Base-by-base conservation (phyloP, 805 yeast genomes). In the Ogataea parapolymorpha region DNA sequence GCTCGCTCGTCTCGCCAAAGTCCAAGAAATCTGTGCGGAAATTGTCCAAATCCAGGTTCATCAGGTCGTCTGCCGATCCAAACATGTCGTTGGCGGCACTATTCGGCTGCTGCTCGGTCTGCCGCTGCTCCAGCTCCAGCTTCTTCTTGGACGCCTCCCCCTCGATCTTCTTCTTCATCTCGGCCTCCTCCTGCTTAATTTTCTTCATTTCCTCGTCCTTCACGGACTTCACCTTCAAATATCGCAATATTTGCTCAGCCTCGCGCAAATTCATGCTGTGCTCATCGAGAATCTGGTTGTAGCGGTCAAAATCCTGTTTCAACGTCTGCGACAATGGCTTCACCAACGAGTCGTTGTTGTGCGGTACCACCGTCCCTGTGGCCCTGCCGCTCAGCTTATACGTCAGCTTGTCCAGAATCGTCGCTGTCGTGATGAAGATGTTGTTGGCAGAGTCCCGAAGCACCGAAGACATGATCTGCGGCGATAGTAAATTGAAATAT, bases 361-460 rank as follows among this genome's bases (percentile, higher is more conserved):
- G 57, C 10, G 63, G 61, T n/a, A 55, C 51, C 4, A 56, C 38
- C 6, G 50, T 53, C 10, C 43, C 42, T 1, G 61, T 56, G 10
- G 61, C 58, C 13, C 54, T 50, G 3, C 49, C 25, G 2, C 58
- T 49, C 8, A 59, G 32, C 32, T 49, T 45, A 31, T 61, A 60
- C 1, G 62, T 54, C 14, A 60, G 38, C 22, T 57, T 55, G 40
- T 63, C 67, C 30, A 63, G 38, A 11, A 62, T 55, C 8, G 58
- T 54, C 3, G 64, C 66, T n/a, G 63, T 54, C 1, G 66, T 55
- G 16, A 63, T 50, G 26, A 63, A 58, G 5, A 63, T 49, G 28
- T 61, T 61, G 38, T 61, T 52, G 1, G 63, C 62, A 6, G 66
- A 52, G n/a, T 52, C 59, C 26, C 52, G 51, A n/a, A 62, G 44